Conservation (phyloP, 768 basidiomycete species). For the Goffeauzyma gilvescens region DNA sequence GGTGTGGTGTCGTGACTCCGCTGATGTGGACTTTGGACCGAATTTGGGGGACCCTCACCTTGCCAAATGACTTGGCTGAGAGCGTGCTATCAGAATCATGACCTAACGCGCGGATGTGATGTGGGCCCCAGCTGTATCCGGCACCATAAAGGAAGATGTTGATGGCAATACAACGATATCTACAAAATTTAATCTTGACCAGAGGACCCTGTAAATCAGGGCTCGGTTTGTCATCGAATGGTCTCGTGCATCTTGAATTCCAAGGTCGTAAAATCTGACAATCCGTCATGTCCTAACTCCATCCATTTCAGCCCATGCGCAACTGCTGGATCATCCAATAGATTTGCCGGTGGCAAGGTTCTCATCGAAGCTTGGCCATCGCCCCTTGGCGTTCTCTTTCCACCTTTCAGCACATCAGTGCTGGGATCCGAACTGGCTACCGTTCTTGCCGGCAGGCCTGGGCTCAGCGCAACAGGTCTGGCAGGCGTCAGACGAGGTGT, state of each 20-base stretch:
- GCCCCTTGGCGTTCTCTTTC: background rate
- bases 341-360: conserved; percentile 1
- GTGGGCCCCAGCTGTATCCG: no score
- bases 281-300: conserved; percentile 42
- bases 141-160: no score
- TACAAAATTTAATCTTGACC: no score
- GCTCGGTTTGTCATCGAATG: conserved; percentile 51
- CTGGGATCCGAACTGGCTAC: background rate
- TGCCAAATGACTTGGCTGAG: no score
- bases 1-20: no score
- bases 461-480: background rate
- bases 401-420: background rate
- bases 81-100: no score
- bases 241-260: conserved; percentile 60
- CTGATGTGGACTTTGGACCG: no score
- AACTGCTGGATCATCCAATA: conserved; percentile 3
- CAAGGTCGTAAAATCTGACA: conserved; percentile 48
- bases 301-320: conserved; percentile 15
- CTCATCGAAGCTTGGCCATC: background rate
- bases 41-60: no score
- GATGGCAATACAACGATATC: no score
- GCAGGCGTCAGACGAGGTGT: background rate
- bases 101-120: no score
- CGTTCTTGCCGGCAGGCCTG: background rate
- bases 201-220: no score